Evolutionary conservation across 2,329 filamentous ascomycete species (phyloP).

Genomic region (Fusarium phyllophilum): DNA sequence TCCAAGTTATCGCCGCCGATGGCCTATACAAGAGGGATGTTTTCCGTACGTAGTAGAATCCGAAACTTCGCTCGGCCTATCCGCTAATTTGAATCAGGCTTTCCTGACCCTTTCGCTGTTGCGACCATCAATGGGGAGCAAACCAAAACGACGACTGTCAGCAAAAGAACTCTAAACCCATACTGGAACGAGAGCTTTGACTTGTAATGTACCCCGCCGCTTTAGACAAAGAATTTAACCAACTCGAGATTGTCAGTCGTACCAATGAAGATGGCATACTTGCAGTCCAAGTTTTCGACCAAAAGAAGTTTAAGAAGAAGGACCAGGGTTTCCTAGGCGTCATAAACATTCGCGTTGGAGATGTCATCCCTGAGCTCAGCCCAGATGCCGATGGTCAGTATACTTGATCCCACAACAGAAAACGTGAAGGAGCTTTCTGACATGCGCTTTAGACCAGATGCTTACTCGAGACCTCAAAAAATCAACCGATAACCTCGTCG

Average conservation of each 20-base stretch:
- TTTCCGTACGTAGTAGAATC: slow-evolving; percentile 77
- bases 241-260: slow-evolving; percentile 64
- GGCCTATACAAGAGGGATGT: slow-evolving; percentile 99
- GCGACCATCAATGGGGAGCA: slow-evolving; percentile 98
- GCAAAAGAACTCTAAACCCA: slow-evolving; percentile 97
- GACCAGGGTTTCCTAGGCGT: slow-evolving; percentile 98
- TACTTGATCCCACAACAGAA: slow-evolving; percentile 10
- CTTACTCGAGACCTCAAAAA: slow-evolving; percentile 97
- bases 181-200: slow-evolving; percentile 99
- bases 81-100: slow-evolving; percentile 69
- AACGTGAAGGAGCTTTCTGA: slow-evolving; percentile 45
- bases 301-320: slow-evolving; percentile 99
- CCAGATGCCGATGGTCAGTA: slow-evolving; percentile 88
- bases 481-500: slow-evolving; percentile 96
- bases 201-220: slow-evolving; percentile 72
- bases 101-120: slow-evolving; percentile 97
- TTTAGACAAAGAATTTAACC: slow-evolving; percentile 2
- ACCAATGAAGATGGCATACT: slow-evolving; percentile 96
- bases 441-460: slow-evolving; percentile 81
- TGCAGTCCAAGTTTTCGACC: slow-evolving; percentile 98
- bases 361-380: slow-evolving; percentile 85
- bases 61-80: not conserved
- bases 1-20: slow-evolving; percentile 94
- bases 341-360: slow-evolving; percentile 95
- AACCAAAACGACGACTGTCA: slow-evolving; percentile 96